Conservation (phyloP, 139 green algal species). For the Zygnema cylindricum region DNA sequence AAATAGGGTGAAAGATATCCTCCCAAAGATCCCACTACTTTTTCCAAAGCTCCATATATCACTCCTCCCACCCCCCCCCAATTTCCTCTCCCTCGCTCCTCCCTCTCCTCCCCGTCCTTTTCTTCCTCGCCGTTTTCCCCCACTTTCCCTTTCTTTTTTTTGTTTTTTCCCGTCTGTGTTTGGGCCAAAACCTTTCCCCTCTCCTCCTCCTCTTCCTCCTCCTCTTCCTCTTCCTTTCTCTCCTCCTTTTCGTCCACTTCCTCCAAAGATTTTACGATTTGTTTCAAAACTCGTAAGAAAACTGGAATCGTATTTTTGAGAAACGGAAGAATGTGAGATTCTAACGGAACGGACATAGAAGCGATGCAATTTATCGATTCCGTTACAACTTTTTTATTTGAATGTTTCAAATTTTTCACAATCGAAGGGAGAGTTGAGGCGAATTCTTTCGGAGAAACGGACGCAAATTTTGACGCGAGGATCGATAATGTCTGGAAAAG, state of each 20-base stretch:
- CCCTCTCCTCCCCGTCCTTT: slow-evolving; percentile 23
- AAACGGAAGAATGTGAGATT: not conserved
- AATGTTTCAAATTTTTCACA: not conserved
- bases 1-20: slow-evolving; percentile 46
- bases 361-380: not conserved
- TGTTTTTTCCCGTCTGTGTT: not conserved
- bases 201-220: slow-evolving; percentile 17
- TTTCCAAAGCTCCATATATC: slow-evolving; percentile 35
- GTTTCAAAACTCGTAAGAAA: not conserved
- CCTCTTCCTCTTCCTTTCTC: not conserved
- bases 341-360: not conserved
- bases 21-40: slow-evolving; percentile 29
- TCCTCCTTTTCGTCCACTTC: not conserved
- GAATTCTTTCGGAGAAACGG: not conserved
- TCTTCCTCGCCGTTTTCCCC: not conserved
- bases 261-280: not conserved
- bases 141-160: slow-evolving; percentile 13
- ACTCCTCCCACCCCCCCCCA: slow-evolving; percentile 29
- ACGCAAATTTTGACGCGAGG: not conserved
- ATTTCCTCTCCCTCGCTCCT: not conserved
- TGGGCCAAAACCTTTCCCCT: too few relatives aligned
- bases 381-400: not conserved
- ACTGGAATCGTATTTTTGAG: not conserved
- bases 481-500: not conserved
- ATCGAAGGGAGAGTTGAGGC: not conserved